These are phyloP conservation scores for Clonostachys chloroleuca DNA, from an alignment of 2,329 filamentous ascomycete species.

Conservation along the genomic window DNA sequence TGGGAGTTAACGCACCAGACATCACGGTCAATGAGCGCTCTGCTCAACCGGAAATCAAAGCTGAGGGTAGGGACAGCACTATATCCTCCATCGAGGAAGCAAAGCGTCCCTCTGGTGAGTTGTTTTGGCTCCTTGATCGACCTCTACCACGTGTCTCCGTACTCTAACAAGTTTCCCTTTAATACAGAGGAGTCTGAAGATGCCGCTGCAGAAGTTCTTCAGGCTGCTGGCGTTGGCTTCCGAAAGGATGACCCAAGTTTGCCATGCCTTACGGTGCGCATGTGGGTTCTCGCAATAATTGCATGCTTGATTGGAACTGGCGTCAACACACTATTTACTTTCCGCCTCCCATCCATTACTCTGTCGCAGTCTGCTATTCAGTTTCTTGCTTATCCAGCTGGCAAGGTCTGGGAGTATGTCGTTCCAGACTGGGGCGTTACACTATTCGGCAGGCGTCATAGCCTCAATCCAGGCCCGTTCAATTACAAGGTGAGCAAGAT, in stretches of 20 bases:
- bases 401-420: constrained; percentile 21
- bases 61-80: too few species aligned
- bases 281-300: constrained; percentile 32
- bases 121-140: too few species aligned
- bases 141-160: too few species aligned
- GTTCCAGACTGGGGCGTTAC: constrained; percentile 22
- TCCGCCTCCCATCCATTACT: constrained; percentile 45
- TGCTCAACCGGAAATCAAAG: too few species aligned
- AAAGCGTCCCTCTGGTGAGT: too few species aligned
- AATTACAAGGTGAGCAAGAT: constrained; percentile 18
- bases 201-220: too few species aligned
- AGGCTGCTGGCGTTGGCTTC: too few species aligned
- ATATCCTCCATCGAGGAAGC: too few species aligned
- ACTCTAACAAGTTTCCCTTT: too few species aligned
- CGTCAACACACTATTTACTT: constrained; percentile 50
- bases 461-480: constrained; percentile 49
- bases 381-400: constrained; percentile 43
- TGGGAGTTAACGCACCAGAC: too few species aligned
- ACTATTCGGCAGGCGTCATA: constrained; percentile 31
- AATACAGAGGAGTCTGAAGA: too few species aligned
- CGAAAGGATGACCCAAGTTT: constrained; percentile 39
- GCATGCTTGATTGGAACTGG: constrained; percentile 39
- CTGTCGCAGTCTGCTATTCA: constrained; percentile 49
- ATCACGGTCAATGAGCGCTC: too few species aligned
- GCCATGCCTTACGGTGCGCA: constrained; percentile 45